phyloP scores from a whole-genome alignment of 345 rosid genomes.

The Linum trigynum region DNA sequence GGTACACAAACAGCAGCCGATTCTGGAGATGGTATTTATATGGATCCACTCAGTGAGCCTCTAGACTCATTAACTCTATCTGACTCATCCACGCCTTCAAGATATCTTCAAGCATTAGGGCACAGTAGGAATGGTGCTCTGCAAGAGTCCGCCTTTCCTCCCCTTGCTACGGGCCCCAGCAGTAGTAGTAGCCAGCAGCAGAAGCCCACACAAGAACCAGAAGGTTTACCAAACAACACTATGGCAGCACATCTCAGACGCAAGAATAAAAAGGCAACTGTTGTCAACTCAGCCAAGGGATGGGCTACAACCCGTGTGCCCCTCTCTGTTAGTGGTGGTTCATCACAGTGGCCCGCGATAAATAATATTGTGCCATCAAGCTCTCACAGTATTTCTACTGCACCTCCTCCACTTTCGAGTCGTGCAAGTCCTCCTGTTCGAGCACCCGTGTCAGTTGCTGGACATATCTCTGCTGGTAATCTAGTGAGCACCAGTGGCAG shows the following conservation, averaged over 20 bases:
- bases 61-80: constrained; percentile 9
- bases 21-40: not conserved
- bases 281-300: not conserved
- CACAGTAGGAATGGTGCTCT: not conserved
- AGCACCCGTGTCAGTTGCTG: not conserved
- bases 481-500: constrained; percentile 1
- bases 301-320: not conserved
- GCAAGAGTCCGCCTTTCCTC: constrained; percentile 19
- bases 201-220: not conserved
- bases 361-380: not conserved
- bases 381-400: not conserved
- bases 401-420: constrained; percentile 3
- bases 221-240: constrained; percentile 4
- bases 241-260: constrained; percentile 14
- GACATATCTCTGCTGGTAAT: constrained; percentile 4
- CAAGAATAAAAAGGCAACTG: constrained; percentile 2
- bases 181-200: constrained; percentile 5
- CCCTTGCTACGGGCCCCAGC: constrained; percentile 12
- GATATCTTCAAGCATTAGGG: not conserved
- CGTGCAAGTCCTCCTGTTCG: constrained; percentile 1
- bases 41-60: constrained; percentile 1
- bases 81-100: constrained; percentile 4
- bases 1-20: not conserved
- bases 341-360: not conserved
- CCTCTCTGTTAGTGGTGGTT: constrained; percentile 4